Evolutionary conservation across 139 green algal genomes (phyloP).

Genomic region (Chlorella sp.): DNA sequence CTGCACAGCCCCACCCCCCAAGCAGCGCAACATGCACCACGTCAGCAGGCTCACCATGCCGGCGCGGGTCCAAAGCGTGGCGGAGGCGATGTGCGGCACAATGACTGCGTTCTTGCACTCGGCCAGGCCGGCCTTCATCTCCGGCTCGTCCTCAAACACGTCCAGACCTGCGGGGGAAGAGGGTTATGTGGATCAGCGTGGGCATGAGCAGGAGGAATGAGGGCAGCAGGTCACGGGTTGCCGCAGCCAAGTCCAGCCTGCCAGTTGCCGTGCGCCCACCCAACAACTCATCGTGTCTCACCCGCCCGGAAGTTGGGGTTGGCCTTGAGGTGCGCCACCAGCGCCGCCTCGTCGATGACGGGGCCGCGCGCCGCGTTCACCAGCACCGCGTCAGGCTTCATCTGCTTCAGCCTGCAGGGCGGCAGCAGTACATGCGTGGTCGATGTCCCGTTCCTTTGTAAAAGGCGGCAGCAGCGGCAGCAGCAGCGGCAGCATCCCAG

Average conservation of each 20-base stretch:
- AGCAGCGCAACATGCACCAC: neutral
- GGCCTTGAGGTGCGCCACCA: slow-evolving; percentile 93
- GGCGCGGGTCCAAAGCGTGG: slow-evolving; percentile 89
- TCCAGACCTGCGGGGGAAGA: slow-evolving; percentile 69
- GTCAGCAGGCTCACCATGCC: slow-evolving; percentile 73
- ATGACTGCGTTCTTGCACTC: slow-evolving; percentile 95
- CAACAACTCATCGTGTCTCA: neutral
- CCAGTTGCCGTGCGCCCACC: no score
- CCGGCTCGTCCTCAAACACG: slow-evolving; percentile 98
- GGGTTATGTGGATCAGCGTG: neutral
- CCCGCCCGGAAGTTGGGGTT: slow-evolving; percentile 90
- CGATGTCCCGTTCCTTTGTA: no score
- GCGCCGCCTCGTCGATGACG: slow-evolving; percentile 91
- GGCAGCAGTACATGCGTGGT: no score
- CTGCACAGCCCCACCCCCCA: neutral
- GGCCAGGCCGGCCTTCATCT: slow-evolving; percentile 92
- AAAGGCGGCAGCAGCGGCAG: no score
- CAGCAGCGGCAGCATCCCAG: no score
- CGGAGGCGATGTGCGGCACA: slow-evolving; percentile 98
- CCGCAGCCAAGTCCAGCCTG: no score
- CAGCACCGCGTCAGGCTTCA: slow-evolving; percentile 95
- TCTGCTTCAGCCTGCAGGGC: slow-evolving; percentile 74
- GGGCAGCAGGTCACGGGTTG: no score
- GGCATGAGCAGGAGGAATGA: neutral
- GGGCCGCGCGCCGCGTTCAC: slow-evolving; percentile 94